Evolutionary conservation across 1,284 basidiomycete genomes (phyloP).

Genomic region (Cryptococcus sp.): DNA sequence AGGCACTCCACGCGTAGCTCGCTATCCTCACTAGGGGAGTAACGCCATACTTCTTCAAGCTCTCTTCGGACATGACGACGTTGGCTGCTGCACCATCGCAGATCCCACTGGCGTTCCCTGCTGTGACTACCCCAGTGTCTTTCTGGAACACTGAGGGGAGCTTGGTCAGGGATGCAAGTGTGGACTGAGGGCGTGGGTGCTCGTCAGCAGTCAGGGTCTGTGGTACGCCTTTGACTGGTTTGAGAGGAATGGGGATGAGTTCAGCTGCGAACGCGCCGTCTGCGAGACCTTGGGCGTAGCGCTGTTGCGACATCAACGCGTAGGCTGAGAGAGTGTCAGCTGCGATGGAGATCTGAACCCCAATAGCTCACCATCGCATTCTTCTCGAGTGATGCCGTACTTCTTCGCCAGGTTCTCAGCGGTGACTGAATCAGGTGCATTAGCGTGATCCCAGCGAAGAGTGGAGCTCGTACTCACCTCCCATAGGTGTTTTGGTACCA

Average conservation of each 20-base stretch:
- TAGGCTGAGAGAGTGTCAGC: slow-evolving; percentile 40
- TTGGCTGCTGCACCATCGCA: slow-evolving; percentile 62
- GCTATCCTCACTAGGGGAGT: slow-evolving; percentile 59
- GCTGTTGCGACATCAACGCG: slow-evolving; percentile 60
- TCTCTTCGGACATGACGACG: slow-evolving; percentile 58
- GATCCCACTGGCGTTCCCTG: slow-evolving; percentile 61
- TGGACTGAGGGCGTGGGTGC: slow-evolving; percentile 58
- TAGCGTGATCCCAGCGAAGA: neutral
- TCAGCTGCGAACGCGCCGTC: slow-evolving; percentile 58
- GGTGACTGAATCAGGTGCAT: slow-evolving; percentile 48
- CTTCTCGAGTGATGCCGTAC: slow-evolving; percentile 59
- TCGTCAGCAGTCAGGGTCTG: slow-evolving; percentile 55
- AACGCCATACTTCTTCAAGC: slow-evolving; percentile 54
- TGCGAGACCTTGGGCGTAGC: slow-evolving; percentile 59
- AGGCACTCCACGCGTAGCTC: slow-evolving; percentile 58
- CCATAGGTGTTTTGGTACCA: slow-evolving; percentile 57
- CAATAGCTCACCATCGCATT: slow-evolving; percentile 55
- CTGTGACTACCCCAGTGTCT: slow-evolving; percentile 59
- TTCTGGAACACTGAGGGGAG: slow-evolving; percentile 59
- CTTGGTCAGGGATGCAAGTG: slow-evolving; percentile 54
- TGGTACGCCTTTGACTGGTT: slow-evolving; percentile 50
- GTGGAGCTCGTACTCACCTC: slow-evolving; percentile 35
- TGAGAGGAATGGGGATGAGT: slow-evolving; percentile 57
- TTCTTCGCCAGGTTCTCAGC: slow-evolving; percentile 61
- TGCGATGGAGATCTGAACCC: neutral